Evolutionary conservation across 148 eudicot genomes (phyloP), one percentile per base, ranked within the genome.

Genomic region (Oxyria digyna): DNA sequence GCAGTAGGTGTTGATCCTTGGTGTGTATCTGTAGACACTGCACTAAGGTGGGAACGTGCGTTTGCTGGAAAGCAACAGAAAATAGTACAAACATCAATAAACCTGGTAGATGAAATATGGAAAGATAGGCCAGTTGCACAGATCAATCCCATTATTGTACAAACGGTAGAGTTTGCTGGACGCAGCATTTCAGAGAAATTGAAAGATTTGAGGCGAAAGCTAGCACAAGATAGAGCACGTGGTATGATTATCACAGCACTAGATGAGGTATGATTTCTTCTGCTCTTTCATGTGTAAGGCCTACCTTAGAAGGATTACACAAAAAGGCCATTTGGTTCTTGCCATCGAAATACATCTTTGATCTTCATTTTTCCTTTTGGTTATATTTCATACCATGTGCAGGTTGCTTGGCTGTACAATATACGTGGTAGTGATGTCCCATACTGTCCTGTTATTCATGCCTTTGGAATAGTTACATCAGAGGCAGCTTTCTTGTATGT

Each of bases 321-420:
- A 20, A 21, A 50, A 20, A 18, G 11, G 18, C 57, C 26, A 21
- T 18, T 50, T 50, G 21, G 20, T 17, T 50, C 57, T 20, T 50
- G 57, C 57, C 57, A 50, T 8, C 50, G 15, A 45, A 24, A 32
- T 24, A 35, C 41, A 65, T 11, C 23, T 4, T 15, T 23, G 23
- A 43, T 26, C 42, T 41, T 59, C 26, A 65, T 20, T 35, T 12
- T 70, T 37, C 70, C 42, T 74, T 59, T 41, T 77, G 21, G 69
- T 66, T 40, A n/a, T 3, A 42, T 48, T 26, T 49, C 49, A 42
- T 74, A 71, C 62, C 33, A 5, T 62, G 31, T 77, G 68, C 85
- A 94, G 98, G 97, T 94, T 78, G 98, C 96, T 73, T 94, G 98
- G 98, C 67, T 88, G 79, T 90, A 78, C 73, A 94, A 94, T 73